Percentiles rank a stretch among this genome's conserved stretches.
Conservation (phyloP, 306 rosid genomes). For the Castanea mollissima region DNA sequence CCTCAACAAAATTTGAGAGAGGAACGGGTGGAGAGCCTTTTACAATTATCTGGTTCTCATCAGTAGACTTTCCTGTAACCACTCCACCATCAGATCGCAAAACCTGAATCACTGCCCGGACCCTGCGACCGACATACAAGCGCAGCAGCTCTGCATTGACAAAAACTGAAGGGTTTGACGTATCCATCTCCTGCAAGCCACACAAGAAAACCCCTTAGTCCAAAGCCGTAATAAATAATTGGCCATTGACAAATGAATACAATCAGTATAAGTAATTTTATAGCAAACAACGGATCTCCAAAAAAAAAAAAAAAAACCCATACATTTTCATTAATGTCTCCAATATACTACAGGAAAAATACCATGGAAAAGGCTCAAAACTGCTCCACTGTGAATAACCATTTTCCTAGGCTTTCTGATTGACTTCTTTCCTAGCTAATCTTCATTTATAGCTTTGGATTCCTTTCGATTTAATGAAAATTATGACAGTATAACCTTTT, state of each 20-base stretch:
- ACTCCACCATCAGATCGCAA: conserved; percentile 45
- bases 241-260: not conserved
- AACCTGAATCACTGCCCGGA: conserved; percentile 77
- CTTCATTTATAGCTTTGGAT: not conserved
- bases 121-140: conserved; percentile 60
- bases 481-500: too few species aligned
- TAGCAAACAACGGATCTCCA: not conserved
- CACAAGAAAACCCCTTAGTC: conserved; percentile 3
- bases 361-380: not conserved
- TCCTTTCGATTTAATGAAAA: too few species aligned
- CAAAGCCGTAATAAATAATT: not conserved
- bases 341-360: not conserved
- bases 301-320: not conserved
- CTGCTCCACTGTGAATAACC: not conserved
- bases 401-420: not conserved
- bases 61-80: conserved; percentile 72
- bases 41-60: conserved; percentile 61
- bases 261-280: not conserved
- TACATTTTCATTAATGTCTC: not conserved
- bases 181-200: conserved; percentile 69
- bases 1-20: conserved; percentile 72
- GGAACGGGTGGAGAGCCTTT: conserved; percentile 54
- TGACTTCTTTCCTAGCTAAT: not conserved
- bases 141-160: conserved; percentile 69
- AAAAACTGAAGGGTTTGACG: conserved; percentile 72